Percentiles rank a stretch among this genome's conserved stretches.
Conservation (phyloP, 495 filamentous ascomycete genomes). For the Eremomyces bilateralis region DNA sequence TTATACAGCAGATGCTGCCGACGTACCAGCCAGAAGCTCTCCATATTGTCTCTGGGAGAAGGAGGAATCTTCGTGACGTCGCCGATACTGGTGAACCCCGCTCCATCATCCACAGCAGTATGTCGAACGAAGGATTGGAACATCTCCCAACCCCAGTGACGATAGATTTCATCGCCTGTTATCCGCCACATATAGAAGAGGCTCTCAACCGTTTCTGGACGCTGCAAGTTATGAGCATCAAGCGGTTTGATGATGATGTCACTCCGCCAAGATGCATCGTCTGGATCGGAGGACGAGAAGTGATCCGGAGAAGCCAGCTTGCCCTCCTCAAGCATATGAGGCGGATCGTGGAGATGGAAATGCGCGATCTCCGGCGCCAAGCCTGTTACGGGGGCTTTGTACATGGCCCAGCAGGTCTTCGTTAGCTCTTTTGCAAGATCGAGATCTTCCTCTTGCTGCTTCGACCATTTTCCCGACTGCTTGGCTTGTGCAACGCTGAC, state of each 20-base stretch:
- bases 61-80: conserved; percentile 30
- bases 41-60: conserved; percentile 19
- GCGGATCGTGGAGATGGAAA: conserved; percentile 51
- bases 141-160: conserved; percentile 97
- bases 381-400: conserved; percentile 65
- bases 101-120: conserved; percentile 46
- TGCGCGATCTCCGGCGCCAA: conserved; percentile 84
- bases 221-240: conserved; percentile 84
- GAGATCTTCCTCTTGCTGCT: conserved; percentile 70
- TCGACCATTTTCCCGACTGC: conserved; percentile 45
- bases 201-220: conserved; percentile 86
- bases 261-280: conserved; percentile 38
- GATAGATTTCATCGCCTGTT: conserved; percentile 75
- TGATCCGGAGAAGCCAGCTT: conserved; percentile 15
- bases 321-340: conserved; percentile 28
- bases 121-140: conserved; percentile 80
- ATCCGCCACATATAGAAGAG: conserved; percentile 98
- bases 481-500: conserved; percentile 49
- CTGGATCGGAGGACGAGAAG: conserved; percentile 10
- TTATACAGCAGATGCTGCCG: background rate
- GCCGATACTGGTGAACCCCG: conserved; percentile 58
- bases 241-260: conserved; percentile 56
- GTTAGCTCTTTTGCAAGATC: conserved; percentile 66
- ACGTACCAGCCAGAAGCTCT: conserved; percentile 43
- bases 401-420: conserved; percentile 97